Conservation (phyloP, 495 filamentous ascomycete genomes). For the Podospora anserina region DNA sequence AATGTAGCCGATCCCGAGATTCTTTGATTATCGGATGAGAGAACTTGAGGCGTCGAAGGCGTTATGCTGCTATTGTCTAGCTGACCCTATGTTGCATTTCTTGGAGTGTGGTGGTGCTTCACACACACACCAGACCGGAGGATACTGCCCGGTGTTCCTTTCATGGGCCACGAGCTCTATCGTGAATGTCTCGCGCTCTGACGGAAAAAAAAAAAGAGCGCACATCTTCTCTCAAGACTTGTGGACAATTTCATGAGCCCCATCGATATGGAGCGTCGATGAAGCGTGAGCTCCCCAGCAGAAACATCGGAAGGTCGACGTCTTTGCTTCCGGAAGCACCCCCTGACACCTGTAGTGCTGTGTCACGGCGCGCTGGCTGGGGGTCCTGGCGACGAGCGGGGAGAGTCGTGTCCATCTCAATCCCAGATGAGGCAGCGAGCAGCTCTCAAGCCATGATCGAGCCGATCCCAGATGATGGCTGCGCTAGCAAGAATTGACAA, state of each 20-base stretch:
- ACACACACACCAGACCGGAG: neutral
- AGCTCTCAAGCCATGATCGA: conserved; percentile 1
- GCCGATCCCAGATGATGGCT: conserved; percentile 4
- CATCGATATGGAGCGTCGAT: conserved; percentile 1
- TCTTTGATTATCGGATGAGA: neutral
- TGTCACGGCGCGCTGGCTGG: neutral
- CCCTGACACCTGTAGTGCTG: neutral
- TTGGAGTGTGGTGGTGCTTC: neutral
- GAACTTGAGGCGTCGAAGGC: neutral
- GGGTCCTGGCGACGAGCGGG: neutral
- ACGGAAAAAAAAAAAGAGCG: neutral
- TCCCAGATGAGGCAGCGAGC: neutral
- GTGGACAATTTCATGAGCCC: neutral
- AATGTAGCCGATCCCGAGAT: neutral
- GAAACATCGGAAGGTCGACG: conserved; percentile 4
- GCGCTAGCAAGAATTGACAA: conserved; percentile 1
- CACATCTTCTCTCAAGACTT: neutral
- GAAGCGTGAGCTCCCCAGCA: conserved; percentile 1
- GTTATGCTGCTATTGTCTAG: neutral
- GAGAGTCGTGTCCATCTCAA: conserved; percentile 4
- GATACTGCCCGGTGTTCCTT: conserved; percentile 1
- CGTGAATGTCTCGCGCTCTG: neutral
- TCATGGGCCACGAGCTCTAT: neutral
- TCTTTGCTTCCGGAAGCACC: neutral
- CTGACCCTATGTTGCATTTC: neutral